Evolutionary conservation across 2,329 filamentous ascomycete species (phyloP).

Genomic region (Claviceps africana): DNA sequence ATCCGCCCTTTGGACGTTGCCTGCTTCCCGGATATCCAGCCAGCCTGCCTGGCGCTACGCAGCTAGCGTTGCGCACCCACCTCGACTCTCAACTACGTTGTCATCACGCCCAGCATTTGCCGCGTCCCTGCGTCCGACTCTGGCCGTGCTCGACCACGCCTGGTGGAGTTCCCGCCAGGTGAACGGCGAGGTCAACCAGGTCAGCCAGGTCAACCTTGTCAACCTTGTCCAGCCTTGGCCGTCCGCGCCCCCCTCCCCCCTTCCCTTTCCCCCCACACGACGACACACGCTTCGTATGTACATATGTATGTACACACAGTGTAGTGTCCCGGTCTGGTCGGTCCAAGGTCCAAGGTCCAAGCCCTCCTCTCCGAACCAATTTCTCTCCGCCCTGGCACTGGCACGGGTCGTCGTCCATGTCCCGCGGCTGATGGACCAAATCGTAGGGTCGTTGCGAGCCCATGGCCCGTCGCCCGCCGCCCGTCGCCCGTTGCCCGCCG

Average conservation of each 20-base stretch:
- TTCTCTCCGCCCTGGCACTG: neutral
- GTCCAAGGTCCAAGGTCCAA: neutral
- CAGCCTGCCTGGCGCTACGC: conserved; percentile 2
- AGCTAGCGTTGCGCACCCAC: conserved; percentile 3
- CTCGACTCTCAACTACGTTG: neutral
- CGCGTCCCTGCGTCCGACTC: conserved; percentile 2
- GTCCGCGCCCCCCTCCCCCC: neutral
- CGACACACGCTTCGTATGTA: neutral
- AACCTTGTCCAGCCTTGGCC: conserved; percentile 1
- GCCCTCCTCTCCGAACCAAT: neutral
- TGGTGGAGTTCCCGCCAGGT: neutral
- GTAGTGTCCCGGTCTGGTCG: neutral
- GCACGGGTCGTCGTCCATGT: neutral
- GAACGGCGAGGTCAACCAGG: conserved; percentile 1
- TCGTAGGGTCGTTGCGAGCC: conserved; percentile 2
- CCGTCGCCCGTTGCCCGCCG: neutral
- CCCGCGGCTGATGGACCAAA: neutral
- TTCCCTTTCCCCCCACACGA: neutral
- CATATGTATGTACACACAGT: too few relatives aligned
- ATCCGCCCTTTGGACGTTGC: conserved; percentile 1
- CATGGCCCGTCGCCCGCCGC: neutral
- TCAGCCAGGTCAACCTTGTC: neutral
- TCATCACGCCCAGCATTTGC: conserved; percentile 1
- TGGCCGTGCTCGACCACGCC: neutral
- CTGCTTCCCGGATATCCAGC: conserved; percentile 5